Base-by-base conservation (phyloP, 257 asterid species). In the Lavandula angustifolia region DNA sequence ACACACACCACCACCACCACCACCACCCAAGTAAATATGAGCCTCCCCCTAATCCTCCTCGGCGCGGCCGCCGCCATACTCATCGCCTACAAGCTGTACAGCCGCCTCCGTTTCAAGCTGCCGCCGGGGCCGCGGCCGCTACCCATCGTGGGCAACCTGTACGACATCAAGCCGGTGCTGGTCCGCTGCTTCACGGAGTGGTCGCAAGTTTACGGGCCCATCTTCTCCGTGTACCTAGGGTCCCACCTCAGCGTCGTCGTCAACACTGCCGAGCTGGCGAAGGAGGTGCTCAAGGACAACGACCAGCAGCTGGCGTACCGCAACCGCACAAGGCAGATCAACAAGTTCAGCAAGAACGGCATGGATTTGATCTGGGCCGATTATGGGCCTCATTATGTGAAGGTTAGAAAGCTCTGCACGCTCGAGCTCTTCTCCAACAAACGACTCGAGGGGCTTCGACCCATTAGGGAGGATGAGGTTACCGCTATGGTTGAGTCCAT, bases 351-450 rank as follows among this genome's bases (percentile, higher is more conserved):
- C 74, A 82, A 82, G 69, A 78, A 84, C 58, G 96, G 95, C 3
- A 77, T 72, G 81, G 98, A 88, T 47, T 73, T 91, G 71, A 91
- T 91, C 17, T 91, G 98, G 98, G 79, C 98, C 2, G 98, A 88
- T 54, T 91, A 91, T 18, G 96, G 98, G 0, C 91, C 98, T 0
- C 98, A 91, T 71, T 88, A 91, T 44, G 98, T 88, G 0, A 91
- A 86, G 60, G 95, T 91, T 0, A 76, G 98, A 62, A 91, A 91
- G 66, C 54, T 91, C 13, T 91, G 98, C 54, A 91, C 88, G 1
- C 84, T 91, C 43, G 96, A 91, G 63, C 85, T 91, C 34, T 91
- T 91, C 72, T 80, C 96, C 4, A 68, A 76, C 0, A 91, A 83
- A 77, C 79, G 95, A 71, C 74, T 91, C 35, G 96, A 91, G 37